Evolutionary conservation across 2,329 filamentous ascomycete species (phyloP).

Genomic region (Cercospora nicotianae): DNA sequence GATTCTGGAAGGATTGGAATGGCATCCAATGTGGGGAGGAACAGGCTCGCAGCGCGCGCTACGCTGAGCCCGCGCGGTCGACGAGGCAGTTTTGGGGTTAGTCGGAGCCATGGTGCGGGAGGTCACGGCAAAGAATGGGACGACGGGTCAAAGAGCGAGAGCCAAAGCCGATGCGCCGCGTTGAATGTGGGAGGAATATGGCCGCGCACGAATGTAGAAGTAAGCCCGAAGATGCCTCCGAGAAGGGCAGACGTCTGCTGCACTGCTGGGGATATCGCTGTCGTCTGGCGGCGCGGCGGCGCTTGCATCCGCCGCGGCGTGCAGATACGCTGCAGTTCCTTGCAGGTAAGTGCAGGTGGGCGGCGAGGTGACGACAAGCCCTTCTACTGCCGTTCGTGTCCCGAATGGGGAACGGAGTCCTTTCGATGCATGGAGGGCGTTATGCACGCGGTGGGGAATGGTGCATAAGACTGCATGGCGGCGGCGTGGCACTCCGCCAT

Average conservation of each 20-base stretch:
- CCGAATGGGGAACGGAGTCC: neutral
- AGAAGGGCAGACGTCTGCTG: neutral
- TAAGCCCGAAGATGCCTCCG: constrained; percentile 6
- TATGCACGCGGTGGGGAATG: neutral
- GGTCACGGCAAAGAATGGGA: neutral
- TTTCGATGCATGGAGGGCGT: neutral
- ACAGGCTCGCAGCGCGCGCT: neutral
- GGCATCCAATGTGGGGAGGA: neutral
- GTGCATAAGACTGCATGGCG: neutral
- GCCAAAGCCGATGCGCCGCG: neutral
- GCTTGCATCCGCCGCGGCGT: neutral
- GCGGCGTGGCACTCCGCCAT: neutral
- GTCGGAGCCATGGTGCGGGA: neutral
- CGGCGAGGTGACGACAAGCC: neutral
- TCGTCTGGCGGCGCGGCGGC: neutral
- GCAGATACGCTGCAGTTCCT: neutral
- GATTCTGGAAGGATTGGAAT: neutral
- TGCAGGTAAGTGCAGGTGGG: neutral
- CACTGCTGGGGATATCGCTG: neutral
- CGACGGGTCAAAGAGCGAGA: neutral
- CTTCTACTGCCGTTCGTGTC: neutral
- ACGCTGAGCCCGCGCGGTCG: neutral
- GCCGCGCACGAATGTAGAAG: neutral
- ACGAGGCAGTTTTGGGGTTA: neutral
- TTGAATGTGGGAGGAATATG: neutral